Conservation (phyloP, 2,329 filamentous ascomycete species). For the Madurella fahalii region DNA sequence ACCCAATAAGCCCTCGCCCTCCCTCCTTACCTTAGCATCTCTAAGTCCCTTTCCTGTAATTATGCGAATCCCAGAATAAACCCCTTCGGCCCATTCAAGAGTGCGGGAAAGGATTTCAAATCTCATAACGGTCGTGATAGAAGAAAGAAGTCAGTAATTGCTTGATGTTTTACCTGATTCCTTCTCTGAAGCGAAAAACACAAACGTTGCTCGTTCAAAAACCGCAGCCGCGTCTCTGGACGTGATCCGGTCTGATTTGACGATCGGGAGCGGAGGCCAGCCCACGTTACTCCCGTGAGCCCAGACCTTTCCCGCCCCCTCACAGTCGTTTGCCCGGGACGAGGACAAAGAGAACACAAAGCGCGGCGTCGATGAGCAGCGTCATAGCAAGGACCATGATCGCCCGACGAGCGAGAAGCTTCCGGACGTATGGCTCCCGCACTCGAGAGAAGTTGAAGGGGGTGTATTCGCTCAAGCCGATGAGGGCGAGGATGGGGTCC, state of each 20-base stretch:
- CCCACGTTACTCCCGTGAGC: constrained; percentile 8
- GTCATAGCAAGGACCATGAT: constrained; percentile 76
- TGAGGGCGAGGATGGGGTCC: constrained; percentile 81
- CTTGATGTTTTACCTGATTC: neutral
- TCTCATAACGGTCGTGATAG: constrained; percentile 21
- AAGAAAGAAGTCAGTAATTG: neutral
- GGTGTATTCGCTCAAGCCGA: constrained; percentile 94
- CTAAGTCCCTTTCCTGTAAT: neutral
- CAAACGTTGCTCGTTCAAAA: neutral
- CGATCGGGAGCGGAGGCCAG: constrained; percentile 12
- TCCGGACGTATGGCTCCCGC: constrained; percentile 85
- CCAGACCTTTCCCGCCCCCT: constrained; percentile 15
- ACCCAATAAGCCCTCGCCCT: constrained; percentile 4
- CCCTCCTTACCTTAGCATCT: neutral
- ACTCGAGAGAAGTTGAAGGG: constrained; percentile 88
- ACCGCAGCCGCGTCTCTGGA: too few relatives aligned
- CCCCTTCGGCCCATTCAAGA: neutral
- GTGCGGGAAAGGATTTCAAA: neutral
- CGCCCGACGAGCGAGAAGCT: constrained; percentile 77
- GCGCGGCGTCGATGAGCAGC: constrained; percentile 69
- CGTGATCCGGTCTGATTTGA: neutral
- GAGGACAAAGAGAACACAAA: constrained; percentile 88
- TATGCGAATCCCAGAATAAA: neutral
- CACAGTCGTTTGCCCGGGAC: constrained; percentile 83
- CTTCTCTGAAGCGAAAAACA: neutral